Evolutionary conservation across 345 rosid species (phyloP).

Genomic region (Brassica rapa): DNA sequence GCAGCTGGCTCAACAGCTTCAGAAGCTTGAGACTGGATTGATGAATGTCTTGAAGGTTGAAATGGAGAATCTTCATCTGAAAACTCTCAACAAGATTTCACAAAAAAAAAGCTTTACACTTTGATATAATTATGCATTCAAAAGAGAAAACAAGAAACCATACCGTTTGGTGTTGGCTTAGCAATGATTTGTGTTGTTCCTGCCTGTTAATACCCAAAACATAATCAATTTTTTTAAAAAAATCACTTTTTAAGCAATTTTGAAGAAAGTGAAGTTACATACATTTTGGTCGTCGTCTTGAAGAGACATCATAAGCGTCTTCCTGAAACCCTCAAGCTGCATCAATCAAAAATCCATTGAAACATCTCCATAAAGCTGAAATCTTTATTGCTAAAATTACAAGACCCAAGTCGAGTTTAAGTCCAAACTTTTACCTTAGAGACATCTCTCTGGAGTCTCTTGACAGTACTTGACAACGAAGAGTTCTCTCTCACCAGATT

Average conservation of each 20-base stretch:
- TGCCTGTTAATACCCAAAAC: slow-evolving; percentile 42
- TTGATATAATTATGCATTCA: neutral
- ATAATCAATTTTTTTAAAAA: neutral
- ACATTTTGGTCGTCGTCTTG: slow-evolving; percentile 76
- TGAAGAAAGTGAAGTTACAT: neutral
- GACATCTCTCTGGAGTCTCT: slow-evolving; percentile 94
- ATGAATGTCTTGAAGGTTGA: slow-evolving; percentile 56
- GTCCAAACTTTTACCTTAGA: slow-evolving; percentile 54
- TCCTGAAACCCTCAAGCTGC: slow-evolving; percentile 89
- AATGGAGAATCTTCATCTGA: slow-evolving; percentile 63
- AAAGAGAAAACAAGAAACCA: neutral
- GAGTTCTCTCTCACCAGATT: slow-evolving; percentile 65
- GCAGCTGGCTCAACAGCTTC: slow-evolving; percentile 53
- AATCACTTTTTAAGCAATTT: neutral
- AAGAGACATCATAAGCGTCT: slow-evolving; percentile 90
- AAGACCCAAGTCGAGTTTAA: slow-evolving; percentile 8
- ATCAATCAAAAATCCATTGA: neutral
- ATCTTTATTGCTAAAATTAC: neutral
- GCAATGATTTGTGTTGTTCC: slow-evolving; percentile 64
- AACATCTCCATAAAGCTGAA: slow-evolving; percentile 8
- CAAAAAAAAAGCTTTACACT: neutral
- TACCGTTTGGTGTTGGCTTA: slow-evolving; percentile 70
- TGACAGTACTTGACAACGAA: slow-evolving; percentile 60
- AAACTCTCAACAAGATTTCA: neutral
- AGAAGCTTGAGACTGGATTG: slow-evolving; percentile 53